Base-by-base conservation (phyloP, 768 basidiomycete species). In the Boletus edulis region DNA sequence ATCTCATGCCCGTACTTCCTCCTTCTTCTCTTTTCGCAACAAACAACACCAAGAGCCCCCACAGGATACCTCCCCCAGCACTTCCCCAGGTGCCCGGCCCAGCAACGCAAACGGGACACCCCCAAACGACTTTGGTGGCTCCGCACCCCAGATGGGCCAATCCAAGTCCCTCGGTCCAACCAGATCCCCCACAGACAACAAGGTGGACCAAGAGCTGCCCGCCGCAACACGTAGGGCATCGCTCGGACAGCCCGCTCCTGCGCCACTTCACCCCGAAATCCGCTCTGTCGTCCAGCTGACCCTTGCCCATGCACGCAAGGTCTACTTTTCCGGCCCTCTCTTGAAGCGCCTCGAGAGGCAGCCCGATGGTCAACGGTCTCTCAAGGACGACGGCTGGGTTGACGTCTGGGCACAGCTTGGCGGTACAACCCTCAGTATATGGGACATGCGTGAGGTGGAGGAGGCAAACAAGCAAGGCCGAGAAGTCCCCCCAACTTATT, bases 361-460 rank as follows among this genome's bases (percentile, higher is more conserved):
- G 58, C 75, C 91, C 1, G 87, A 91, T 67, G 89, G 91, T 20
- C 79, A 85, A 61, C 79, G 76, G 55, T 82, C 86, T 4, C 64
- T 73, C 56, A 87, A 86, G 64, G 87, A 91, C 63, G 89, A 89
- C 4, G 83, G 84, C 1, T 93, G 92, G 89, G 78, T 78, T 12
- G 84, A 93, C 17, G 87, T 94, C 15, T 95, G 91, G 90, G 93
- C 87, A 1, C 93, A 95, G 72, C 76, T 95, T 34, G 87, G 89
- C 47, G 94, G 93, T 5, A 93, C 91, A 6, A 94, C 89, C 20
- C 78, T 95, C 62, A 92, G 90, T 62, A 78, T 94, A 41, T 95
- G 93, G 93, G 91, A 93, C 67, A 94, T 94, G 88, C 84, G 81
- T 63, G 83, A 87, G 62, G 85, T 95, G 52, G 86, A 93, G 59